A percentile compares a stretch with the other conserved stretches of the same genome.
Evolutionary conservation across 352 stramenopile species (phyloP).

Genomic region (Phytophthora sojae): DNA sequence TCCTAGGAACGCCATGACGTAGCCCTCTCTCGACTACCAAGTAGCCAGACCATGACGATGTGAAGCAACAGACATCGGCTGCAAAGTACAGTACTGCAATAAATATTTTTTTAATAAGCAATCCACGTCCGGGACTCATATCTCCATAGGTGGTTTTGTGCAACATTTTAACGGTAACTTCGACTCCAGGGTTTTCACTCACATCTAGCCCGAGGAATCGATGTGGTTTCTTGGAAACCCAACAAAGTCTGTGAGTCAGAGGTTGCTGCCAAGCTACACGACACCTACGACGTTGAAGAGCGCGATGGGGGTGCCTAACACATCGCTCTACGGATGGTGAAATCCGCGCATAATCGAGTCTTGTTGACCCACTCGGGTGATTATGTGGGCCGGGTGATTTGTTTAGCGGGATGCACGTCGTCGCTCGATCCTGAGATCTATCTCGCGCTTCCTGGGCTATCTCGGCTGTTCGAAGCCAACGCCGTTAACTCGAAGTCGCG

Average conservation of each 20-base stretch:
- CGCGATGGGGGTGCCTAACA: slow-evolving; percentile 29
- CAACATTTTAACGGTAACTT: too few species aligned
- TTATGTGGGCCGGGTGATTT: slow-evolving; percentile 7
- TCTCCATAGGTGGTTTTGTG: too few species aligned
- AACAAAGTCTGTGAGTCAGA: background rate
- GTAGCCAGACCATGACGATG: background rate
- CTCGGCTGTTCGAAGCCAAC: slow-evolving; percentile 23
- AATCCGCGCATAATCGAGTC: slow-evolving; percentile 13
- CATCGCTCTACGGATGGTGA: slow-evolving; percentile 34
- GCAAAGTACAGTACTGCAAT: too few species aligned
- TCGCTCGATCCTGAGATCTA: slow-evolving; percentile 34
- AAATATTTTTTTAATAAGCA: too few species aligned
- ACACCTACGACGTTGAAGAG: slow-evolving; percentile 13
- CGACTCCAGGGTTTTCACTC: background rate
- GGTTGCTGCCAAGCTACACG: background rate
- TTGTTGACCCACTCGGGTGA: background rate
- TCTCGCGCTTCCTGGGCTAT: slow-evolving; percentile 31
- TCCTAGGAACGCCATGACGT: background rate
- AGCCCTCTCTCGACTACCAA: background rate
- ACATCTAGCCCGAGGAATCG: background rate
- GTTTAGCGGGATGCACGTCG: background rate
- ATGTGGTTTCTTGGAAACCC: background rate
- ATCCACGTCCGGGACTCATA: too few species aligned
- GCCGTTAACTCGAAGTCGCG: background rate
- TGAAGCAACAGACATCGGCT: background rate